Evolutionary conservation across 2,329 filamentous ascomycete genomes (phyloP).

Genomic region (Paramyrothecium roridum): DNA sequence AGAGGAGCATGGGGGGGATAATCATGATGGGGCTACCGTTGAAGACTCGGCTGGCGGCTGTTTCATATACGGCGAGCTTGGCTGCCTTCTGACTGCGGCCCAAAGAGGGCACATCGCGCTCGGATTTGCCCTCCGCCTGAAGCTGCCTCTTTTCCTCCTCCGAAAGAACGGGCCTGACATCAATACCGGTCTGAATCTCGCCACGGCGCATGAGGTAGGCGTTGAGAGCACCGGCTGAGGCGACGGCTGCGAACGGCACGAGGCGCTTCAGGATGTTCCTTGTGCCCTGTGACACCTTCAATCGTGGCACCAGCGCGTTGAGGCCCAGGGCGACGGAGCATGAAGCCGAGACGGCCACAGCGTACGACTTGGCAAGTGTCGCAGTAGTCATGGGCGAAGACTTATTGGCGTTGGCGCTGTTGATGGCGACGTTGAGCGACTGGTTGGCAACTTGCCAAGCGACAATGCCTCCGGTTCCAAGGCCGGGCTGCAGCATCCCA

Average conservation of each 20-base stretch:
- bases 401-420: constrained; percentile 97
- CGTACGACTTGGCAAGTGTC: constrained; percentile 85
- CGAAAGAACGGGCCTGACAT: constrained; percentile 80
- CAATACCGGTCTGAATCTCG: constrained; percentile 90
- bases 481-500: constrained; percentile 91
- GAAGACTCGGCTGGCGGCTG: constrained; percentile 83
- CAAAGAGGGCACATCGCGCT: constrained; percentile 65
- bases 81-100: constrained; percentile 89
- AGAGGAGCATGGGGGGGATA: constrained; percentile 80
- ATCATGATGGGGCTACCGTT: constrained; percentile 98
- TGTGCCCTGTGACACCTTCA: constrained; percentile 76
- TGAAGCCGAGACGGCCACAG: constrained; percentile 85
- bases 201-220: constrained; percentile 97
- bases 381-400: constrained; percentile 80
- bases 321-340: constrained; percentile 92
- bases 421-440: constrained; percentile 96
- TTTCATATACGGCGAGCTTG: constrained; percentile 86
- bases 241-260: constrained; percentile 94
- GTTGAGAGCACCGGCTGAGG: constrained; percentile 85
- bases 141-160: constrained; percentile 63
- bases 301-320: constrained; percentile 81
- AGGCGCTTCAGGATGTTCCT: constrained; percentile 77
- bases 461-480: constrained; percentile 78
- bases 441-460: constrained; percentile 97
- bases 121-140: constrained; percentile 54